Evolutionary conservation across 345 rosid species (phyloP).

Genomic region (Dovyalis caffra): DNA sequence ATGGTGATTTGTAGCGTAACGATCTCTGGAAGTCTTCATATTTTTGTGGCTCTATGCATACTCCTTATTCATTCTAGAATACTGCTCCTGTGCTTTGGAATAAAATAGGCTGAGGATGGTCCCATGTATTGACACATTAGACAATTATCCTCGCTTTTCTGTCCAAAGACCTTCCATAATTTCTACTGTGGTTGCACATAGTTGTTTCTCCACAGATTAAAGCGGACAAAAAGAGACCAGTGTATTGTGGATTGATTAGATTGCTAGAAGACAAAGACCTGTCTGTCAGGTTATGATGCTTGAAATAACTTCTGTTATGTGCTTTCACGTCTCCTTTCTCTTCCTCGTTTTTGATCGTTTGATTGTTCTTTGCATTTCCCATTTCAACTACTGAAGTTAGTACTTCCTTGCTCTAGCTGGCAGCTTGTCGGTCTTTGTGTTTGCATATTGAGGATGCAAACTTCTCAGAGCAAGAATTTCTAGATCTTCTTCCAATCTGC

Average conservation of each 20-base stretch:
- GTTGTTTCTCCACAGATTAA: conserved; percentile 59
- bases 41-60: not conserved
- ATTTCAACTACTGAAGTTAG: conserved; percentile 33
- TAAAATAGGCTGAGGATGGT: not conserved
- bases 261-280: conserved; percentile 80
- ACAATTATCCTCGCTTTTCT: not conserved
- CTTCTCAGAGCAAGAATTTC: conserved; percentile 67
- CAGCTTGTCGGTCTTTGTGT: conserved; percentile 95
- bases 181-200: conserved; percentile 21
- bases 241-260: conserved; percentile 85
- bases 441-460: conserved; percentile 92
- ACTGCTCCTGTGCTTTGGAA: not conserved
- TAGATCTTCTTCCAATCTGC: conserved; percentile 87
- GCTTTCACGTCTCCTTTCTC: not conserved
- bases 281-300: conserved; percentile 72
- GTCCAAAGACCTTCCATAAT: not conserved
- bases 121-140: not conserved
- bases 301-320: not conserved
- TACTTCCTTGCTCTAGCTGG: conserved; percentile 61
- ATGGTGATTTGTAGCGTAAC: not conserved
- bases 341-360: too few relatives aligned
- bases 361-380: not conserved
- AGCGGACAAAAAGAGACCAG: conserved; percentile 83
- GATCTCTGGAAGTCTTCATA: not conserved
- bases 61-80: not conserved